Evolutionary conservation across 352 stramenopile species (phyloP), one percentile per base, ranked within the genome.

Genomic region (Globisporangium paroecandrum): DNA sequence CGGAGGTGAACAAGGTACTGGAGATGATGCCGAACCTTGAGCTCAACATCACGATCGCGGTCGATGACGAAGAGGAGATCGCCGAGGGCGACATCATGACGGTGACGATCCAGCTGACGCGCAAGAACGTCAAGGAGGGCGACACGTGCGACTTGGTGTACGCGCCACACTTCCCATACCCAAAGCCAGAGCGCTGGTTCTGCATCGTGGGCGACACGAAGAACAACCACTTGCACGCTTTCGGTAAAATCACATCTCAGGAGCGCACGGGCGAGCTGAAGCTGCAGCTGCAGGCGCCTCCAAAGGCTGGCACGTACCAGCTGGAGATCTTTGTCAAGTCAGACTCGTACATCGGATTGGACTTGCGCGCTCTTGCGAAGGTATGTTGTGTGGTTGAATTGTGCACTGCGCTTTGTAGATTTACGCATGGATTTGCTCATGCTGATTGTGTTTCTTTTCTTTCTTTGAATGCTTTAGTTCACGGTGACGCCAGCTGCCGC

Each of bases 51-150:
- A 91, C 97, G 66, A 94, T 93, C 51, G 95, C 96, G 46, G 85
- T 96, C 15, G 88, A 96, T 32, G 87, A 95, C 58, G 89, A 97
- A 72, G 83, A 97, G 57, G 91, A 98, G 64, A 98, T 99, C 66
- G 98, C 97, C n/a, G 97, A 99, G 71, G 95, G 97, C 36, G 98
- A 99, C 88, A 92, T 99, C 60, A 98, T 99, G 77, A 99, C 97
- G 55, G 91, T 99, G 56, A 94, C 89, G 25, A 95, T 99, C 61
- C 98, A 91, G 70, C 76, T 99, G 13, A 98, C 89, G 46, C 94
- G 97, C 58, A 97, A 98, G 79, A 99, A 99, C 75, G 82, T 99
- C 7, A 86, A 93, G 49, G 93, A 99, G 43, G 95, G 93, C 57
- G 95, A 98, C 78, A 98, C 91, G 62, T 97, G 87, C 60, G 93